Evolutionary conservation across 2,329 filamentous ascomycete genomes (phyloP).

Genomic region (Penicillium sumatraense): DNA sequence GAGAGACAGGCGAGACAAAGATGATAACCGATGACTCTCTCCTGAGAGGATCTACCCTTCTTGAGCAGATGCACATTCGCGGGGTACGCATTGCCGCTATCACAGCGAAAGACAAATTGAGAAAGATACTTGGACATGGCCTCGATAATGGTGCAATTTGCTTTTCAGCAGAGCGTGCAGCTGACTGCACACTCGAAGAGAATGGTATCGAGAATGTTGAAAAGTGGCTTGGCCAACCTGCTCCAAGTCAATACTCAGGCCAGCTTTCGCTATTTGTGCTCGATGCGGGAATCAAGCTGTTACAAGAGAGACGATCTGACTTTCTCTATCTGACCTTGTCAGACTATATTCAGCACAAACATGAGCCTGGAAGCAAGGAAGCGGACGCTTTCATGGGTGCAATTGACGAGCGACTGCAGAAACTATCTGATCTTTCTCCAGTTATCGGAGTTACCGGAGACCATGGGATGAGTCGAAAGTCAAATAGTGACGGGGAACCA

Average conservation of each 20-base stretch:
- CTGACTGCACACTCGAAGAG: constrained; percentile 34
- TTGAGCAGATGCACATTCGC: constrained; percentile 44
- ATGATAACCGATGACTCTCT: constrained; percentile 49
- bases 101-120: constrained; percentile 52
- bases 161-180: constrained; percentile 45
- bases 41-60: constrained; percentile 48
- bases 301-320: constrained; percentile 45
- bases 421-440: constrained; percentile 39
- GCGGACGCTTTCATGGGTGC: constrained; percentile 44
- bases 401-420: constrained; percentile 40
- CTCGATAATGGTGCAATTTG: constrained; percentile 39
- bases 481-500: constrained; percentile 37
- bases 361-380: constrained; percentile 42
- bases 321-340: constrained; percentile 51
- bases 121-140: constrained; percentile 47
- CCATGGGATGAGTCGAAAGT: constrained; percentile 51
- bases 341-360: constrained; percentile 52
- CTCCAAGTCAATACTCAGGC: constrained; percentile 49
- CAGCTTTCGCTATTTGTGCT: constrained; percentile 52
- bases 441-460: constrained; percentile 48
- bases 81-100: constrained; percentile 50
- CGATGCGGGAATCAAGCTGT: constrained; percentile 48
- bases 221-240: constrained; percentile 41
- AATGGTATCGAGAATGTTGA: constrained; percentile 44
- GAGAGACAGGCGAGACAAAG: constrained; percentile 42